Evolutionary conservation across 805 yeast species (phyloP), one percentile per base, ranked within the genome.

Genomic region (Teunomyces funiuensis): DNA sequence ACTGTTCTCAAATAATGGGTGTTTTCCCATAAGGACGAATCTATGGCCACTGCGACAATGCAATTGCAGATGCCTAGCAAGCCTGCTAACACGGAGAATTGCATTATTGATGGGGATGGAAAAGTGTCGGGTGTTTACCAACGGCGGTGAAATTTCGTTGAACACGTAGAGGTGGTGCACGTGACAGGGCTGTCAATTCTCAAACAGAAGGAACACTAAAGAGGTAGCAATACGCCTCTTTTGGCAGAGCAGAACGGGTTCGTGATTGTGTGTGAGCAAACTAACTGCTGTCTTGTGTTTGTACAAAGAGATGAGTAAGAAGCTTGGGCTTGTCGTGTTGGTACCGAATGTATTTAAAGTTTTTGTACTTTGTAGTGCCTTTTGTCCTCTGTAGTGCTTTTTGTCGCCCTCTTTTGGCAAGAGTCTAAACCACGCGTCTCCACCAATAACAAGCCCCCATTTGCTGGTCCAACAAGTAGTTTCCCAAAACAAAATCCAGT

Each of bases 21-120:
- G 60, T 88, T 88, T 53, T 76, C 81, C 82, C 85, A 80, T 4
- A 15, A n/a, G 8, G 34, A 3, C 19, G 34, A 20, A 6, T 31
- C 34, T 3, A 31, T 31, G 17, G 10, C 23, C 34, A 31, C 34
- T n/a, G 34, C 34, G 9, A n/a, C 34, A 31, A 31, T 31, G 34
- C 34, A 31, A 31, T 31, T 31, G 34, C 34, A 31, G 23, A 31
- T 10, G 34, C 25, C 37, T 22, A 33, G 28, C 37, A 33, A 22
- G 28, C 28, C 28, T 22, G 37, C 37, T 14, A 33, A 22, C 37
- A 36, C 17, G 34, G 39, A 30, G 36, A 25, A 38, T 23, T n/a
- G 37, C 34, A 31, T 31, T 31, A 31, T 31, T 13, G 34, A 31
- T 13, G 16, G 16, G 13, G n/a, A n/a, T n/a, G 25, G 15, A 18